A percentile compares a stretch with the other conserved stretches of the same genome.
Conservation (phyloP, 2,329 filamentous ascomycete genomes). For the Immersiporthe knoxdaviesiana region DNA sequence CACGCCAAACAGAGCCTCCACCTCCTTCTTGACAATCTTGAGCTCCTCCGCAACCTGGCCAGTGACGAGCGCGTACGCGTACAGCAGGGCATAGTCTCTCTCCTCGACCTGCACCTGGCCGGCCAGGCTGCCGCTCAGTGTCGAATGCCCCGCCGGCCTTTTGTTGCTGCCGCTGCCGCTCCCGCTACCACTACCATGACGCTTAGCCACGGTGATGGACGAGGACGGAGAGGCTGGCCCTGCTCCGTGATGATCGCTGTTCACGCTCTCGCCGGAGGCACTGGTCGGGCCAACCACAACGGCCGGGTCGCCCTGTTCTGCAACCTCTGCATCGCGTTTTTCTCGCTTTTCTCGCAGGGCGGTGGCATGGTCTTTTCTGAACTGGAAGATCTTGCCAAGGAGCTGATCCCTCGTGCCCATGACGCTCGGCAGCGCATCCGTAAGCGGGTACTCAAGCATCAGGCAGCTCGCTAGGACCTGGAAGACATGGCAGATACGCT, state of each 20-base stretch:
- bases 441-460: constrained; percentile 92
- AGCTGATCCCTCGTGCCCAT: constrained; percentile 79
- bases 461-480: constrained; percentile 88
- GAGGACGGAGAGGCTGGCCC: constrained; percentile 2
- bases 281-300: constrained; percentile 11
- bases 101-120: constrained; percentile 59
- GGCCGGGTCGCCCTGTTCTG: constrained; percentile 31
- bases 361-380: constrained; percentile 68
- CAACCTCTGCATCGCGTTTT: constrained; percentile 40
- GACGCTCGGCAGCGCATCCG: constrained; percentile 84
- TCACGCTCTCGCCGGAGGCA: constrained; percentile 6
- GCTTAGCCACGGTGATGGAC: not conserved
- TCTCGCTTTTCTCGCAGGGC: constrained; percentile 47
- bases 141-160: constrained; percentile 31
- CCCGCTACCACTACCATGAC: constrained; percentile 21
- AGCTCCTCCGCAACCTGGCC: constrained; percentile 69
- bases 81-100: constrained; percentile 86
- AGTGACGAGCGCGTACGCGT: constrained; percentile 81
- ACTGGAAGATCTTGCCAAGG: constrained; percentile 85
- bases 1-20: constrained; percentile 66
- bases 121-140: constrained; percentile 34
- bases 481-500: constrained; percentile 86
- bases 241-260: not conserved
- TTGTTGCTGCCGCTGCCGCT: constrained; percentile 26
- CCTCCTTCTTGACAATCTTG: constrained; percentile 60